These are phyloP conservation scores for Hordeum pubiflorum DNA, from an alignment of 202 grass and related monocot species.

Conservation along the genomic window DNA sequence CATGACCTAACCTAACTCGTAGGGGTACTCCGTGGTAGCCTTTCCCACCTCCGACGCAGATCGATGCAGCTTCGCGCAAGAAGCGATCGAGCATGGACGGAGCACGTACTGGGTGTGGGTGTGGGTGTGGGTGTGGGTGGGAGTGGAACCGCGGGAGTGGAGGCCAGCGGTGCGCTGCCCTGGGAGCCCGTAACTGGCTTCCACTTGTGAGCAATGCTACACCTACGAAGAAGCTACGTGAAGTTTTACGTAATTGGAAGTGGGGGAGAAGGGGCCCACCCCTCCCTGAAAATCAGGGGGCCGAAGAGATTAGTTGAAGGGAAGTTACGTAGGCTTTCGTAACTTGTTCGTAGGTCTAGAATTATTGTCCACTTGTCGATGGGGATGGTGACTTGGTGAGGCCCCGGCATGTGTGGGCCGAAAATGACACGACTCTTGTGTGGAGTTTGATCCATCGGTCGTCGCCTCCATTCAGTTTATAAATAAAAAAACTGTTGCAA, in stretches of 20 bases:
- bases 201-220: not conserved
- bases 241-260: too few relatives aligned
- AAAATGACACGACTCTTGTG: not conserved
- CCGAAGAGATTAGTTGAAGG: too few relatives aligned
- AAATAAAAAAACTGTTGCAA: not conserved
- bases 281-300: too few relatives aligned
- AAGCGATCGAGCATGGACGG: not conserved
- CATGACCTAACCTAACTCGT: not conserved
- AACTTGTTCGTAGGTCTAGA: too few relatives aligned
- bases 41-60: not conserved
- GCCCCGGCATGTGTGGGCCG: not conserved
- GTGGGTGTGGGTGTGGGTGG: not conserved
- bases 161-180: constrained; percentile 3
- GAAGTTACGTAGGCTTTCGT: too few relatives aligned
- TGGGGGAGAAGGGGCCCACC: too few relatives aligned
- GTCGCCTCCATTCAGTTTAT: not conserved
- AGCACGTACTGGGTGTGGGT: not conserved
- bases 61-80: not conserved
- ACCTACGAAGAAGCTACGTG: too few relatives aligned
- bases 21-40: not conserved
- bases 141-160: constrained; percentile 8
- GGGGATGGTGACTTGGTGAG: not conserved
- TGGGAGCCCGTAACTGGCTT: not conserved
- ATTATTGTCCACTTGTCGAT: constrained; percentile 18
- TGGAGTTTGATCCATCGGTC: not conserved